Evolutionary conservation across 805 yeast species (phyloP).

Genomic region (Naumovozyma dairenensis): DNA sequence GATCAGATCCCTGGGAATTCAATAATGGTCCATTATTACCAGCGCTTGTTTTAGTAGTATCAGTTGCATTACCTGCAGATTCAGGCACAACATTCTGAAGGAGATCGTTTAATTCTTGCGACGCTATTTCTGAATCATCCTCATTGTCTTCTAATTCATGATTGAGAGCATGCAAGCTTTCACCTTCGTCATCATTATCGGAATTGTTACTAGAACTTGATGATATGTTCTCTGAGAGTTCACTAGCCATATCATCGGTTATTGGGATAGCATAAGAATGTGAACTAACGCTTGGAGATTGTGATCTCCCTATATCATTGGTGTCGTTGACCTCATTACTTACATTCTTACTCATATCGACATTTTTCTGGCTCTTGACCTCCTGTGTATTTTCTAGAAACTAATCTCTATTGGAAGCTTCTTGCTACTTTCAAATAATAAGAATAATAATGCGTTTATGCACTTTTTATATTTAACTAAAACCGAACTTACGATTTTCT

Average conservation of each 20-base stretch:
- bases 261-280: slow-evolving; percentile 24
- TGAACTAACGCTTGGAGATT: slow-evolving; percentile 22
- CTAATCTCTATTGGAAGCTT: too few relatives aligned
- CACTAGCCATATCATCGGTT: slow-evolving; percentile 11
- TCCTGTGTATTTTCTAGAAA: neutral
- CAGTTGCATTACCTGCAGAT: slow-evolving; percentile 8
- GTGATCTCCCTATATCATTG: slow-evolving; percentile 5
- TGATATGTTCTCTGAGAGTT: slow-evolving; percentile 11
- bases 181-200: slow-evolving; percentile 6
- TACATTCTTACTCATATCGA: too few relatives aligned
- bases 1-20: slow-evolving; percentile 6
- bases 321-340: neutral
- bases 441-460: too few relatives aligned
- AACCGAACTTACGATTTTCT: too few relatives aligned
- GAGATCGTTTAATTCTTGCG: slow-evolving; percentile 4
- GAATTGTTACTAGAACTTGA: slow-evolving; percentile 7
- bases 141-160: slow-evolving; percentile 2
- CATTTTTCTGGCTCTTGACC: too few relatives aligned
- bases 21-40: neutral
- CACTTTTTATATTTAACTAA: too few relatives aligned
- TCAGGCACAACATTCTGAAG: slow-evolving; percentile 13
- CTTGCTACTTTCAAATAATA: too few relatives aligned
- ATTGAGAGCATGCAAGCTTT: slow-evolving; percentile 3
- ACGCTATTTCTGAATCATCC: slow-evolving; percentile 2
- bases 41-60: too few relatives aligned